Evolutionary conservation across 345 rosid genomes (phyloP).

Genomic region (Aurinia saxatilis): DNA sequence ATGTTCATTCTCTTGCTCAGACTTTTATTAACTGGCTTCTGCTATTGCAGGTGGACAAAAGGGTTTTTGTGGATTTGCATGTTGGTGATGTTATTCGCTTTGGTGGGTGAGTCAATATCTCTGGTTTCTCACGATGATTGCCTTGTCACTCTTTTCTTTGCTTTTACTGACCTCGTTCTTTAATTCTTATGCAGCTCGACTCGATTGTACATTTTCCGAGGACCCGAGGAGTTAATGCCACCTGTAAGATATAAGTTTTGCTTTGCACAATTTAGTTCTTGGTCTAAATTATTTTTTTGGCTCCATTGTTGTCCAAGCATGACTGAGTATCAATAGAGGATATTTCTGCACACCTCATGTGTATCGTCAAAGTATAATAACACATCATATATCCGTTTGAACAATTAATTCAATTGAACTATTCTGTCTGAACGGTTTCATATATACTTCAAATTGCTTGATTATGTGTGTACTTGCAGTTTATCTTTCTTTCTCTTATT

Average conservation of each 20-base stretch:
- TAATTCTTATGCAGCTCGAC: constrained; percentile 35
- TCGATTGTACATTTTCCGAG: constrained; percentile 87
- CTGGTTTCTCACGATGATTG: neutral
- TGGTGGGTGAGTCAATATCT: constrained; percentile 62
- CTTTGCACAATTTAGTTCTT: neutral
- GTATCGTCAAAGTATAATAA: neutral
- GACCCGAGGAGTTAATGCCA: constrained; percentile 85
- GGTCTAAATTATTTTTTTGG: neutral
- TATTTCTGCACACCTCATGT: neutral
- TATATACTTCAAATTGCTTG: neutral
- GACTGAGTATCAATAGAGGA: neutral
- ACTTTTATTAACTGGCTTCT: neutral
- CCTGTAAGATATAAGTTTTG: constrained; percentile 39
- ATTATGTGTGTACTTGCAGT: neutral
- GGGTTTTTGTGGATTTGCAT: constrained; percentile 55
- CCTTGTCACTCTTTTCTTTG: neutral
- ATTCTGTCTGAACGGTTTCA: neutral
- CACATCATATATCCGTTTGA: neutral
- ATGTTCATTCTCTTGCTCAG: neutral
- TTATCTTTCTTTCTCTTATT: neutral
- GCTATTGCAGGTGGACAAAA: constrained; percentile 50
- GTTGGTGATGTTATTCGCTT: constrained; percentile 94
- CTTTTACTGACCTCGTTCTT: constrained; percentile 2
- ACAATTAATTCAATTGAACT: neutral
- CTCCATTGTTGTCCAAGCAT: neutral